These are phyloP conservation scores for Trichosporon faecale DNA, from an alignment of 1,284 basidiomycete genomes.

Conservation along the genomic window DNA sequence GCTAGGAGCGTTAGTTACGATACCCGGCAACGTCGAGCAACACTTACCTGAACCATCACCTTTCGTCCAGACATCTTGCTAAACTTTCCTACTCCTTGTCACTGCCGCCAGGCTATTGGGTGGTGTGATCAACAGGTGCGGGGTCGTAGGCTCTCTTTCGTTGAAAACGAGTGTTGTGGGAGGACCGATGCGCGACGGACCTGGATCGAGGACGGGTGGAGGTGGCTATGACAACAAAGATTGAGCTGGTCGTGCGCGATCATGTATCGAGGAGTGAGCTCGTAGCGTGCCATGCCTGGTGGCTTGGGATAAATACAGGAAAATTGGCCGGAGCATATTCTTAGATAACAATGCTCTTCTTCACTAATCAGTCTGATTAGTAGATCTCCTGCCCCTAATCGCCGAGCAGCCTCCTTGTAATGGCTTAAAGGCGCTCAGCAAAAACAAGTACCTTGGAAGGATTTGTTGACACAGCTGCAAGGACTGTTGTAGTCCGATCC, in stretches of 20 bases:
- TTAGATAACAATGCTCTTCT: neutral
- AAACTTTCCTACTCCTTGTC: neutral
- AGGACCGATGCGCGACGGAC: neutral
- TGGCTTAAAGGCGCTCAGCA: neutral
- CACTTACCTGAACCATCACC: constrained; percentile 94
- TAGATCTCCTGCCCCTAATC: neutral
- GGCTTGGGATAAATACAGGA: neutral
- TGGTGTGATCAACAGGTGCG: neutral
- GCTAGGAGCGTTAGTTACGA: constrained; percentile 28
- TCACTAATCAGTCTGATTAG: neutral
- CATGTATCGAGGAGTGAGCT: neutral
- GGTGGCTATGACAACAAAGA: constrained; percentile 4
- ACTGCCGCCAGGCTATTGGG: constrained; percentile 26
- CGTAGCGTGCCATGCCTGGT: neutral
- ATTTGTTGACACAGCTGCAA: neutral
- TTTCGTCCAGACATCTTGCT: constrained; percentile 81
- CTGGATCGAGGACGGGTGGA: neutral
- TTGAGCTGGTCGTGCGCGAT: neutral
- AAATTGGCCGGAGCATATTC: neutral
- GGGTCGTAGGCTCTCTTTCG: neutral
- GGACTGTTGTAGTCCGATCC: neutral
- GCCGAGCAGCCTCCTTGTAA: neutral
- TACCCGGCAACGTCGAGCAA: neutral
- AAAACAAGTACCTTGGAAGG: neutral
- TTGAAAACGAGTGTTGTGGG: neutral